Conservation (phyloP, 2,329 filamentous ascomycete species). For the Rhynchosporium graminicola region DNA sequence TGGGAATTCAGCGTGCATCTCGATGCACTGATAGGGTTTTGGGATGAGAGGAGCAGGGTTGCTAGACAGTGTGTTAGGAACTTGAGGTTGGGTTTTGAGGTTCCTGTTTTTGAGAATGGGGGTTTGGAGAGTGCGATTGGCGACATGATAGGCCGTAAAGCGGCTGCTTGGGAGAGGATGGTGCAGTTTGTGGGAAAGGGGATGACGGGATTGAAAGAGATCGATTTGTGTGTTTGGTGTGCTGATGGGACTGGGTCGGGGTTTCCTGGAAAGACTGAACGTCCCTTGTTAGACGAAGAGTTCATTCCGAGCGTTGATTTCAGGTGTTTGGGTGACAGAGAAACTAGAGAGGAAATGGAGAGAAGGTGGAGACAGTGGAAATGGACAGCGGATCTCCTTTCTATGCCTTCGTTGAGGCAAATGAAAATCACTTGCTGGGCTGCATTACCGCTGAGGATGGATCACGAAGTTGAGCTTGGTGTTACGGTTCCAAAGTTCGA, state of each 20-base stretch:
- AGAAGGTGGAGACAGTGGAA: conserved; percentile 31
- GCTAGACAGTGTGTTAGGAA: conserved; percentile 28
- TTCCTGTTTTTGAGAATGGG: conserved; percentile 9
- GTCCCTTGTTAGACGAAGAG: background rate
- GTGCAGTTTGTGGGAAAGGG: conserved; percentile 24
- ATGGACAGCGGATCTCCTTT: conserved; percentile 28
- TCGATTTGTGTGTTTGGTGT: conserved; percentile 37
- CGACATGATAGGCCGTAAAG: background rate
- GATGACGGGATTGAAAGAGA: conserved; percentile 18
- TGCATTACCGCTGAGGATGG: conserved; percentile 16
- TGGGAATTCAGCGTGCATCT: conserved; percentile 35
- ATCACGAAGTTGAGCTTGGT: background rate
- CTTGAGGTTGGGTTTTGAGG: conserved; percentile 32
- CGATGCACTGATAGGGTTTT: conserved; percentile 32
- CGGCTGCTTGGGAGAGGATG: conserved; percentile 29
- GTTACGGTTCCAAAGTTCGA: conserved; percentile 9
- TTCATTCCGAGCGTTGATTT: accelerated
- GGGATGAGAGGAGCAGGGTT: conserved; percentile 24
- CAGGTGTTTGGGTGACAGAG: background rate
- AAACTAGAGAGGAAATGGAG: conserved; percentile 3
- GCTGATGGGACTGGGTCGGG: background rate
- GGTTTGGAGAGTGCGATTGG: background rate
- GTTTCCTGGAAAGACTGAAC: background rate
- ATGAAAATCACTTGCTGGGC: conserved; percentile 35
- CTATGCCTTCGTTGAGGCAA: conserved; percentile 21